Percentiles rank a stretch among this genome's conserved stretches.
These are phyloP conservation scores for Myriosclerotinia scirpicola DNA, from an alignment of 2,329 filamentous ascomycete genomes.

Conservation along the genomic window DNA sequence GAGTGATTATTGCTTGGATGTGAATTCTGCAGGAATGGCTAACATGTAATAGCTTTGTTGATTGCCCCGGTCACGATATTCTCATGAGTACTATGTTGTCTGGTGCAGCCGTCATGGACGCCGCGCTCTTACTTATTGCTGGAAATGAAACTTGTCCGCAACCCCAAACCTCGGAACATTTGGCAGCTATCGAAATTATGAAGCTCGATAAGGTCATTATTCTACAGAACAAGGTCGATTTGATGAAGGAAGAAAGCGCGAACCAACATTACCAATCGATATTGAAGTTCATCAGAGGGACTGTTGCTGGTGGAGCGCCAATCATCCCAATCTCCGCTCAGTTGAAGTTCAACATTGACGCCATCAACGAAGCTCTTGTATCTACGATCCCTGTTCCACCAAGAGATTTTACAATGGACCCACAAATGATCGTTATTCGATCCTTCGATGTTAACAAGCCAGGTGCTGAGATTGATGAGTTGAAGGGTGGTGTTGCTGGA, in stretches of 20 bases:
- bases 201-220: constrained; percentile 99
- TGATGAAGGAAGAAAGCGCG: constrained; percentile 95
- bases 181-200: constrained; percentile 99
- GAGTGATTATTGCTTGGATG: constrained; percentile 46
- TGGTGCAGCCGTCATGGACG: constrained; percentile 98
- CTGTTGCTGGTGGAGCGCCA: constrained; percentile 89
- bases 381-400: constrained; percentile 90
- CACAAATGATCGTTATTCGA: constrained; percentile 98
- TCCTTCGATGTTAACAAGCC: constrained; percentile 99
- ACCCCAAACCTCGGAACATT: constrained; percentile 96
- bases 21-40: constrained; percentile 30
- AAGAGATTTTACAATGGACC: constrained; percentile 86
- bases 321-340: constrained; percentile 97
- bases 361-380: constrained; percentile 93
- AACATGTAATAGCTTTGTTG: constrained; percentile 70
- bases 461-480: constrained; percentile 95
- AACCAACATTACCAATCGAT: constrained; percentile 96
- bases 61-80: constrained; percentile 99
- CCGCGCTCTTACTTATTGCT: constrained; percentile 90
- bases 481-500: constrained; percentile 98
- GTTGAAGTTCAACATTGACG: constrained; percentile 99
- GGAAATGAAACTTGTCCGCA: constrained; percentile 98
- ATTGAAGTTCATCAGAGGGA: constrained; percentile 96
- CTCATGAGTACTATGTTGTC: constrained; percentile 99
- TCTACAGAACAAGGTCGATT: constrained; percentile 98